Evolutionary conservation across 1,284 basidiomycete species (phyloP), one percentile per base, ranked within the genome.

Genomic region (Amylostereum areolatum): DNA sequence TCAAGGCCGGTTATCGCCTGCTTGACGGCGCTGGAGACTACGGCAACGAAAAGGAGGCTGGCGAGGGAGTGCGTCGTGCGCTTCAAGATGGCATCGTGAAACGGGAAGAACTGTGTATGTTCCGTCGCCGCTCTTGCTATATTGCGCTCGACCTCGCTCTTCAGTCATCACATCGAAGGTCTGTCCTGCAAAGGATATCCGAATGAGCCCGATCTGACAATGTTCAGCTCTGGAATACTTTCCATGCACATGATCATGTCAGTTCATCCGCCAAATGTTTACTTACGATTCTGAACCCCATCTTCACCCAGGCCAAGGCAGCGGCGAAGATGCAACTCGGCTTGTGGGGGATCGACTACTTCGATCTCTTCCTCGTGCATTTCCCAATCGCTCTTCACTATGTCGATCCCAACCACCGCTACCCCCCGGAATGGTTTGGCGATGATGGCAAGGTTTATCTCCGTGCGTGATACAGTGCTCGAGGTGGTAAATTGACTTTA

Each of bases 41-140:
- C 61, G 81, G 83, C 10, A 96, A 96, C 66, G 92, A 96, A 69
- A 88, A 83, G 62, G 88, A 93, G 66, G 91, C 92, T 27, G 92
- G 90, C 3, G 72, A 78, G 57, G 84, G 84, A 53, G 74, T 87
- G 49, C 73, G 71, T 42, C 77, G 86, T 48, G 93, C 91, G 36
- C 83, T 96, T 64, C 69, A 73, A 36, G 84, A 87, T 8, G 86
- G 84, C 33, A 62, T 89, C 36, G 82, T 88, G 47, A 87, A 82
- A 63, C 75, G 85, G 41, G 83, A 86, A 62, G 85, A 88, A 18
- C 73, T 93, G 40, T 91, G 87, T 81, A 71, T 78, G 79, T 74
- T 57, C 51, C 66, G 31, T 29, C n/a, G 8, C 28, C n/a, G 4
- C 9, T 18, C 25, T 47, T n/a, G n/a, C n/a, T n/a, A n/a, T n/a